Evolutionary conservation across 768 basidiomycete species (phyloP).

Genomic region (Ephemerocybe angulata): DNA sequence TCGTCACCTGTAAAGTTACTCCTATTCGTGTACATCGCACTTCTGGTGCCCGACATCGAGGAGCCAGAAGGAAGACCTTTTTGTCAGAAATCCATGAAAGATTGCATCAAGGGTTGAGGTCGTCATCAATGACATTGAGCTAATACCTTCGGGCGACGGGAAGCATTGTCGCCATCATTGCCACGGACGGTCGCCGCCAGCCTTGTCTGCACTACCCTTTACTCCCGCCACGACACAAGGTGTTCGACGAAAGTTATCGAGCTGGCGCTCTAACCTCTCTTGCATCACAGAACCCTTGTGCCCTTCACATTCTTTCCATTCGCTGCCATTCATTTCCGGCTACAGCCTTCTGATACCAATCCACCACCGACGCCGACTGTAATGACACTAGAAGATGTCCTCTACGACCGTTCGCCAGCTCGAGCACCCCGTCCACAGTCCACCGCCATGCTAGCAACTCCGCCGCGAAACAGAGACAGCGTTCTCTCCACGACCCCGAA

Average conservation of each 20-base stretch:
- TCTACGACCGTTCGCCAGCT: not conserved
- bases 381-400: slow-evolving; percentile 2
- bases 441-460: not conserved
- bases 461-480: not conserved
- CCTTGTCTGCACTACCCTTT: too few species aligned
- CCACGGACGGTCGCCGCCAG: too few species aligned
- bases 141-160: too few species aligned
- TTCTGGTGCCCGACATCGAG: too few species aligned
- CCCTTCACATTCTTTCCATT: slow-evolving; percentile 1
- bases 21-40: too few species aligned
- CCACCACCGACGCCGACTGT: not conserved
- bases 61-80: too few species aligned
- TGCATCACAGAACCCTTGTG: not conserved
- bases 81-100: too few species aligned
- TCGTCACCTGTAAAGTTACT: too few species aligned
- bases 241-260: not conserved
- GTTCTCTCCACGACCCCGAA: not conserved
- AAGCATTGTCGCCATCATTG: too few species aligned
- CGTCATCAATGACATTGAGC: too few species aligned
- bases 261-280: slow-evolving; percentile 2
- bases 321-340: not conserved
- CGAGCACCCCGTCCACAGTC: not conserved
- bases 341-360: not conserved
- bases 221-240: not conserved
- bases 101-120: too few species aligned